These are phyloP conservation scores for Lepidium didymum DNA, from an alignment of 345 rosid genomes.

Conservation along the genomic window DNA sequence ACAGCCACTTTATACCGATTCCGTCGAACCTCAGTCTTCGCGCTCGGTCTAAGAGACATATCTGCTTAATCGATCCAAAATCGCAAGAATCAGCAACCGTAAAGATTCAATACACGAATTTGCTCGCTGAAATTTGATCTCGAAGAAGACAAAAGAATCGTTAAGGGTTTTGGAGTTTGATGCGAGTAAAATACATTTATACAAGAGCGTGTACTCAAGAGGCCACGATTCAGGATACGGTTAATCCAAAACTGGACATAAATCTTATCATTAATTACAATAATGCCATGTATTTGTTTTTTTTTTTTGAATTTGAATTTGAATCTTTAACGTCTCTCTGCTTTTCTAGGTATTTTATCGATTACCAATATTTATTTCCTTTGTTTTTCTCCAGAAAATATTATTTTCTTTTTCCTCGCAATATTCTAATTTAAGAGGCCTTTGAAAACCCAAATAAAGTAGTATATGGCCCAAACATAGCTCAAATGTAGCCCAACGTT, in stretches of 20 bases:
- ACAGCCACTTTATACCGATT: conserved; percentile 69
- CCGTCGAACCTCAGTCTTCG: conserved; percentile 61
- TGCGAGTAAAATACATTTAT: background rate
- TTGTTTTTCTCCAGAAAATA: background rate
- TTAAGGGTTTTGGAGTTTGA: conserved; percentile 8
- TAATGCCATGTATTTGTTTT: background rate
- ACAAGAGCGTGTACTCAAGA: conserved; percentile 8
- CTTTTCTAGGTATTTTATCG: conserved; percentile 5
- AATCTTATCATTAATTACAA: background rate
- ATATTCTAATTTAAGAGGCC: background rate
- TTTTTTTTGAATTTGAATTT: conserved; percentile 24
- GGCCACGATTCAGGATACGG: conserved; percentile 7
- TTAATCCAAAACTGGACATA: background rate
- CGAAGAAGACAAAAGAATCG: background rate
- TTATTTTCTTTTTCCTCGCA: background rate
- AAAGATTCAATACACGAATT: background rate
- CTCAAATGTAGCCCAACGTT: background rate
- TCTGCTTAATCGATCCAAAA: conserved; percentile 3
- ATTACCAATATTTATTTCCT: background rate
- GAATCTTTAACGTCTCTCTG: conserved; percentile 15
- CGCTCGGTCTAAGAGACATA: conserved; percentile 68
- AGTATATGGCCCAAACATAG: background rate
- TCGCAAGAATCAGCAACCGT: background rate
- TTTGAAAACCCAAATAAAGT: background rate
- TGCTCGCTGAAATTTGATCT: background rate